Conservation (phyloP, 2,329 filamentous ascomycete species). For the Pseudonectria foliicola region DNA sequence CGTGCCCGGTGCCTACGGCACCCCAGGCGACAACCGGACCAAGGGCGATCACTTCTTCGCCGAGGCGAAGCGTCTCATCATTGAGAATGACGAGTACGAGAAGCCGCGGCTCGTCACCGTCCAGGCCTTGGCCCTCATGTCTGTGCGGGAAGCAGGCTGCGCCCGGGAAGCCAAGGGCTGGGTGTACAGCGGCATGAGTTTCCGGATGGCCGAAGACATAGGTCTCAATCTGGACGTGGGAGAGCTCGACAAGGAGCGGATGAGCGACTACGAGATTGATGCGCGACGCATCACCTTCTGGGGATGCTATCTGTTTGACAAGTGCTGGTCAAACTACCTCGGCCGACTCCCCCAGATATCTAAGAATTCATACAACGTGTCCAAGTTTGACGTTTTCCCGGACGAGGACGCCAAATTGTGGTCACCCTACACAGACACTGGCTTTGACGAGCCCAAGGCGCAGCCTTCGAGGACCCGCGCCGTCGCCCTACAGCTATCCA, state of each 20-base stretch:
- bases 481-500: slow-evolving; percentile 71
- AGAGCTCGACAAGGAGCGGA: slow-evolving; percentile 51
- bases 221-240: slow-evolving; percentile 81
- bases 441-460: slow-evolving; percentile 62
- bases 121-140: slow-evolving; percentile 91
- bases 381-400: slow-evolving; percentile 86
- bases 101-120: slow-evolving; percentile 83
- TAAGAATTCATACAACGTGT: slow-evolving; percentile 70
- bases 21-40: slow-evolving; percentile 68
- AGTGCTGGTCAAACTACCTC: slow-evolving; percentile 97
- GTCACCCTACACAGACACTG: slow-evolving; percentile 82
- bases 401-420: slow-evolving; percentile 79
- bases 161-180: slow-evolving; percentile 91
- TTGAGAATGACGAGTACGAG: slow-evolving; percentile 90
- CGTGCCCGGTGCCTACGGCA: slow-evolving; percentile 62
- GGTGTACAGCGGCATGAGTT: slow-evolving; percentile 98
- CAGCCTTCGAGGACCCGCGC: slow-evolving; percentile 81
- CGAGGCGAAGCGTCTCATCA: slow-evolving; percentile 81
- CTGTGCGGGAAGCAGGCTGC: slow-evolving; percentile 89
- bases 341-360: slow-evolving; percentile 84
- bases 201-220: slow-evolving; percentile 93
- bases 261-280: slow-evolving; percentile 80
- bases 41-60: slow-evolving; percentile 95
- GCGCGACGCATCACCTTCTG: slow-evolving; percentile 89
- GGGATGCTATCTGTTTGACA: slow-evolving; percentile 98